These are phyloP conservation scores for Casaregolazyma suthepensis DNA, from an alignment of 1,139 yeast species.

Conservation along the genomic window DNA sequence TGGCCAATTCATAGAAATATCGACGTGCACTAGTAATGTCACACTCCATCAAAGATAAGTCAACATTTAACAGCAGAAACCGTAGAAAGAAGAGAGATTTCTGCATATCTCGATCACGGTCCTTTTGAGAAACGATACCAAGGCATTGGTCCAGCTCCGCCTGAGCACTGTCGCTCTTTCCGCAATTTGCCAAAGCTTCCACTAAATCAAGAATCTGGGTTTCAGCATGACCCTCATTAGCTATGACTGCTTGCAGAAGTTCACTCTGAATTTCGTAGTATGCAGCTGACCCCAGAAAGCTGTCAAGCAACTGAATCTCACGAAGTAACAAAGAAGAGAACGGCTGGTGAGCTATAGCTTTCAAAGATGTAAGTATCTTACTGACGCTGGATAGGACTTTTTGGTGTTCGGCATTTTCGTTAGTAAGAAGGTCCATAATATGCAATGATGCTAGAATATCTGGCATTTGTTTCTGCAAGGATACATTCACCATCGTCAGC, in stretches of 20 bases:
- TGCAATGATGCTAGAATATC: background rate
- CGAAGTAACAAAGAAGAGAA: background rate
- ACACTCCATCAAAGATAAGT: slow-evolving; percentile 3
- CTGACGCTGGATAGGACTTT: background rate
- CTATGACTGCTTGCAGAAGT: background rate
- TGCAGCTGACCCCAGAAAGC: slow-evolving; percentile 3
- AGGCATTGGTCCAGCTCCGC: background rate
- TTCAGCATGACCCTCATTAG: background rate
- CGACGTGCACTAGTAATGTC: background rate
- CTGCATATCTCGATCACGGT: background rate
- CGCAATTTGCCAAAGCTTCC: slow-evolving; percentile 1
- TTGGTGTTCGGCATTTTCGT: background rate
- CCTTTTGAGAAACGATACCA: background rate
- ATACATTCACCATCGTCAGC: background rate
- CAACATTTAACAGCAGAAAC: slow-evolving; percentile 1
- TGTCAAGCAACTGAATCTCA: background rate
- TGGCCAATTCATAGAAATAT: slow-evolving; percentile 5
- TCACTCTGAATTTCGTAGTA: slow-evolving; percentile 1
- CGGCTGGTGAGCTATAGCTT: background rate
- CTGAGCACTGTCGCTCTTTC: background rate
- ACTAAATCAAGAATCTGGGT: slow-evolving; percentile 4
- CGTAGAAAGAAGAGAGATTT: background rate
- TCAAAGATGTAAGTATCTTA: background rate
- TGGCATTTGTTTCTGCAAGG: background rate
- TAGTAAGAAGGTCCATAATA: background rate